Evolutionary conservation across 768 basidiomycete genomes (phyloP), one percentile per base, ranked within the genome.

Genomic region (Glaciozyma antarctica): DNA sequence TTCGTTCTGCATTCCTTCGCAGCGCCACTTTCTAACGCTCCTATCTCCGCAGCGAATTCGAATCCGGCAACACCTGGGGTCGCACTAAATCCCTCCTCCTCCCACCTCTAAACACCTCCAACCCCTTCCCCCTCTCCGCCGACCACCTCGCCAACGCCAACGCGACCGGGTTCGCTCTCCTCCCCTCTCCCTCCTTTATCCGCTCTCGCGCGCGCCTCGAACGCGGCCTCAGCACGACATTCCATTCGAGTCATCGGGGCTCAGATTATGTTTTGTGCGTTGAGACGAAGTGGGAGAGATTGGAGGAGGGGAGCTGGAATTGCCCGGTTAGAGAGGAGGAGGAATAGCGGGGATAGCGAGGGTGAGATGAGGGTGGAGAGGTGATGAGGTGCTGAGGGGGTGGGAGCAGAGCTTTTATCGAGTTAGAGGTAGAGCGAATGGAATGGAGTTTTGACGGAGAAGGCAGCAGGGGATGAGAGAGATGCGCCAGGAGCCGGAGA

Each of bases 121-220:
- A 28, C n/a, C 26, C 38, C 34, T 55, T 63, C 44, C 8, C 63
- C 24, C 32, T 52, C 57, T 8, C 19, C 9, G 70, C 71, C 41
- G 75, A 74, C 61, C 58, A 73, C 60, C 65, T 75, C 30, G 77
- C 73, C 48, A 76, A 78, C 60, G 68, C 73, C 15, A 71, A 65
- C 55, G 71, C 70, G 54, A 58, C 66, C 22, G 77, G 77, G 7
- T 26, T 68, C 49, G 75, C 72, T 65, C 12, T 72, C 65, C 49
- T 76, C 74, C 73, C 73, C 71, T 13, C 28, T 5, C 43, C 10
- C 26, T 16, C 13, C 8, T 15, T 3, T 43, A 45, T 24, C 17
- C 52, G 53, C 41, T 0, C 8, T 19, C 60, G 56, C 26, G 66
- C 56, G 0, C 43, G 61, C 9, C 56, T 66, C 57, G 21, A 44